phyloP scores from a whole-genome alignment of 257 asterid species.

The Nicotiana benthamiana region DNA sequence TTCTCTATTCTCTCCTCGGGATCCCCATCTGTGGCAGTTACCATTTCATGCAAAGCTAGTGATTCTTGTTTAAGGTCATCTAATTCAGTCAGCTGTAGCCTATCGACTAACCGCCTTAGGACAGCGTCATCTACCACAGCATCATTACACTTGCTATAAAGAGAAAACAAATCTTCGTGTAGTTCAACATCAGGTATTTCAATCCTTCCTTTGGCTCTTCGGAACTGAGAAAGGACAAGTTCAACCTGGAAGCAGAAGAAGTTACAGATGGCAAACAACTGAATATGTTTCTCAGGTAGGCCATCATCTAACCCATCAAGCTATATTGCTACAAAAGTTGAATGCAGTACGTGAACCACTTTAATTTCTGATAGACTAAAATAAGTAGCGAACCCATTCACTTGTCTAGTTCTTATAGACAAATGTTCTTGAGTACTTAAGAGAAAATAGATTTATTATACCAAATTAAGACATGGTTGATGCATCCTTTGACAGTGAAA shows the following conservation, averaged over 20 bases:
- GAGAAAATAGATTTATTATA: not conserved
- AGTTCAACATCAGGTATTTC: constrained; percentile 72
- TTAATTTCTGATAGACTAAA: not conserved
- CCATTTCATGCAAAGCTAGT: constrained; percentile 96
- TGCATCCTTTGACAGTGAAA: not conserved
- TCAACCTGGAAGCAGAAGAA: constrained; percentile 51
- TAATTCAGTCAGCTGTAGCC: constrained; percentile 69
- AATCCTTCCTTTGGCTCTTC: constrained; percentile 89
- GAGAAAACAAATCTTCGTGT: constrained; percentile 66
- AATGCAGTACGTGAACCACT: not conserved
- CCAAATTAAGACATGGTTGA: not conserved
- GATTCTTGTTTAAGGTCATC: constrained; percentile 92
- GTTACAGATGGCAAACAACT: not conserved
- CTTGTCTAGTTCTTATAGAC: not conserved
- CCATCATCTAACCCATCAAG: not conserved
- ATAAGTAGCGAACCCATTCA: not conserved
- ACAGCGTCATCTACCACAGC: constrained; percentile 37
- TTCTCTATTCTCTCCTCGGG: constrained; percentile 88
- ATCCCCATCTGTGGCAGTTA: constrained; percentile 77
- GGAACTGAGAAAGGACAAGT: constrained; percentile 94
- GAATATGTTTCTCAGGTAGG: not conserved
- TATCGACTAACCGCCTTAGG: constrained; percentile 62
- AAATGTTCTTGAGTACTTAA: not conserved
- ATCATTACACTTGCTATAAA: constrained; percentile 42
- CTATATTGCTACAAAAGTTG: not conserved